phyloP scores from a whole-genome alignment of 495 filamentous ascomycete genomes.

The Bacidia gigantensis region DNA sequence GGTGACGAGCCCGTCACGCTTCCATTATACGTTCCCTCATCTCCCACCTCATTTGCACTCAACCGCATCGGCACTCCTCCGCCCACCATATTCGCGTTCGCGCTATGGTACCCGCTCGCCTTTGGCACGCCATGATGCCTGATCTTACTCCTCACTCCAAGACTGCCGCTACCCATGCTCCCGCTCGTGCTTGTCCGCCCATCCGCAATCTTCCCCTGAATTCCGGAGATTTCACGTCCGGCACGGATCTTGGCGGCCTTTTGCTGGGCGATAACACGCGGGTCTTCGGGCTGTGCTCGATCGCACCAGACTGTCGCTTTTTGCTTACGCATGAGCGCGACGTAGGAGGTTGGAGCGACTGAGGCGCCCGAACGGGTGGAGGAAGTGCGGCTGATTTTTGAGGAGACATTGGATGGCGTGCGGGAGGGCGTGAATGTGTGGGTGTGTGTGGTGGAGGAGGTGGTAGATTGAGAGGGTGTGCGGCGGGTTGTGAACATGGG shows the following conservation, averaged over 20 bases:
- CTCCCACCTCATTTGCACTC: conserved; percentile 87
- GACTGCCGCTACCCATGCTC: conserved; percentile 40
- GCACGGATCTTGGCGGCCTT: conserved; percentile 73
- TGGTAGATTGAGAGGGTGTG: conserved; percentile 59
- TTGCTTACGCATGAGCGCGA: conserved; percentile 85
- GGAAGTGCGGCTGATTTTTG: conserved; percentile 57
- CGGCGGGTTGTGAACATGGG: conserved; percentile 38
- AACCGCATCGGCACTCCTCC: conserved; percentile 78
- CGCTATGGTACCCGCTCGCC: conserved; percentile 56
- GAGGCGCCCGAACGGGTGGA: conserved; percentile 55
- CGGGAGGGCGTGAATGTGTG: conserved; percentile 19
- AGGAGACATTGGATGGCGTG: conserved; percentile 33
- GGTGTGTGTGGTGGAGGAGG: conserved; percentile 42
- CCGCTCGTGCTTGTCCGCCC: conserved; percentile 43
- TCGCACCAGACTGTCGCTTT: conserved; percentile 99
- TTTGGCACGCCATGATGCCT: conserved; percentile 64
- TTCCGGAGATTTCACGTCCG: conserved; percentile 61
- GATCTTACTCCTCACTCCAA: conserved; percentile 55
- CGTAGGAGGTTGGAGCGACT: conserved; percentile 58
- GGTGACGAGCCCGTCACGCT: neutral
- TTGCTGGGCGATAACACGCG: conserved; percentile 64
- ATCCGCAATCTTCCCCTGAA: conserved; percentile 4
- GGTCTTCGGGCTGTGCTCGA: conserved; percentile 83
- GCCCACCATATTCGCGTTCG: conserved; percentile 56
- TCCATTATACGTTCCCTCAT: conserved; percentile 41